These are phyloP conservation scores for Dispira simplex DNA, from an alignment of 192 early-diverging fungal species.

Conservation along the genomic window DNA sequence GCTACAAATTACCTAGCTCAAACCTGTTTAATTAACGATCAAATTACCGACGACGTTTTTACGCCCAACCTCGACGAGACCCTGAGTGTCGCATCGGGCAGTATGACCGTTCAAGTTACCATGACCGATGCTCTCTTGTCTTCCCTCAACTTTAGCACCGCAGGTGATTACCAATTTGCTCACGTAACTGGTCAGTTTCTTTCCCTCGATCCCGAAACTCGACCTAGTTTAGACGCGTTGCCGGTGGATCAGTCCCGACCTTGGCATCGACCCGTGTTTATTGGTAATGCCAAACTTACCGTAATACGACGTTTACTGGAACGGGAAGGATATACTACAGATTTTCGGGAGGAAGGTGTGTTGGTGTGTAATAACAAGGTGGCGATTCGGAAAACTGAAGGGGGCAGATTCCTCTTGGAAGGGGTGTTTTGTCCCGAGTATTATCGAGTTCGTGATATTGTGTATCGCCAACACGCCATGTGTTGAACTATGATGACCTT, in stretches of 20 bases:
- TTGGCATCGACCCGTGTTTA: constrained; percentile 46
- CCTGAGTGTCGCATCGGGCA: constrained; percentile 77
- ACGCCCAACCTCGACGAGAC: constrained; percentile 68
- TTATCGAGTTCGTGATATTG: constrained; percentile 27
- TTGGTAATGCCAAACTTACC: constrained; percentile 76
- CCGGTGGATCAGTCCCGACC: constrained; percentile 26
- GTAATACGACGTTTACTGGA: constrained; percentile 60
- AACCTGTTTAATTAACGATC: constrained; percentile 39
- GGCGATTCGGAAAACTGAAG: constrained; percentile 34
- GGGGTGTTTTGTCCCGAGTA: constrained; percentile 29
- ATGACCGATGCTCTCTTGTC: constrained; percentile 79
- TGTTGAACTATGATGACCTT: background rate
- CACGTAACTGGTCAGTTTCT: constrained; percentile 64
- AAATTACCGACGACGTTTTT: constrained; percentile 73
- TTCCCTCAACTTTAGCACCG: constrained; percentile 15
- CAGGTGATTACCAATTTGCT: constrained; percentile 63
- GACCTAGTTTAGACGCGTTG: constrained; percentile 59
- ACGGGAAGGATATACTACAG: constrained; percentile 53
- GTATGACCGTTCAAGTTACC: constrained; percentile 74
- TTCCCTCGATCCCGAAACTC: constrained; percentile 27
- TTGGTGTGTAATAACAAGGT: constrained; percentile 72
- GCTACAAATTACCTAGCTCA: constrained; percentile 48
- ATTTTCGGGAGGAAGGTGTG: constrained; percentile 71
- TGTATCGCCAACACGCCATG: constrained; percentile 21
- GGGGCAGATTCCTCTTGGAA: constrained; percentile 16